Percentiles rank a stretch among this genome's conserved stretches.
These are phyloP conservation scores for Rhodotorula mucilaginosa DNA, from an alignment of 1,284 basidiomycete genomes.

Conservation along the genomic window DNA sequence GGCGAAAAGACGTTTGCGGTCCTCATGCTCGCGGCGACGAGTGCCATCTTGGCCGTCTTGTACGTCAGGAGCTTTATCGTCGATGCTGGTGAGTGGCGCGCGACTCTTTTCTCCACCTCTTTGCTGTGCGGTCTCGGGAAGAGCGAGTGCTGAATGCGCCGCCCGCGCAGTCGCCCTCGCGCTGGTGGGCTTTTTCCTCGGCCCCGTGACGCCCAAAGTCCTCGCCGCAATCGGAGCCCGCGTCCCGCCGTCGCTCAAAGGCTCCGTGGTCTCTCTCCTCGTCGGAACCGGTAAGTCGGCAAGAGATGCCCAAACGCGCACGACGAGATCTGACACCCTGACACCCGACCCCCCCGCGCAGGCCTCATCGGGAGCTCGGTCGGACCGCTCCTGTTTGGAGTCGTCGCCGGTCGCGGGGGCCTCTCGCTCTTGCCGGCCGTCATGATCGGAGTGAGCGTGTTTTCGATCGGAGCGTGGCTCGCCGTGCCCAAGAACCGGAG, in stretches of 20 bases:
- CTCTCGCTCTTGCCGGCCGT: conserved; percentile 23
- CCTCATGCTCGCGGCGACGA: conserved; percentile 18
- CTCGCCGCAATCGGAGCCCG: conserved; percentile 23
- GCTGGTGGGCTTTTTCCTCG: conserved; percentile 33
- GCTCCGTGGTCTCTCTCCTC: conserved; percentile 22
- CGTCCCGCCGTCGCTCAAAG: conserved; percentile 35
- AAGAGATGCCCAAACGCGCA: too few relatives aligned
- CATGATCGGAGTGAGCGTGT: conserved; percentile 18
- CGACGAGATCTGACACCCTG: background rate
- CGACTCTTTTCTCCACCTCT: background rate
- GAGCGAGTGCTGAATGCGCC: background rate
- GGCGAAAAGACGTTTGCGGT: conserved; percentile 33
- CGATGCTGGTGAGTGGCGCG: conserved; percentile 19
- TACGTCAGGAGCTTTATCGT: conserved; percentile 25
- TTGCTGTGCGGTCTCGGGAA: background rate
- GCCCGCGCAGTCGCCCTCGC: too few relatives aligned
- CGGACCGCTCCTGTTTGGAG: conserved; percentile 30
- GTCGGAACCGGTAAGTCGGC: conserved; percentile 27
- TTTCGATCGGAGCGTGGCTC: conserved; percentile 12
- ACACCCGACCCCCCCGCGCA: background rate
- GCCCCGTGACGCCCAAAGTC: conserved; percentile 29
- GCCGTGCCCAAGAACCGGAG: conserved; percentile 32
- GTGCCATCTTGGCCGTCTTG: conserved; percentile 17
- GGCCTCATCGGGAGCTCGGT: conserved; percentile 27
- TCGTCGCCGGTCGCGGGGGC: conserved; percentile 22